phyloP scores from a whole-genome alignment of 2,329 filamentous ascomycete species.

The Corinectria fuckeliana region DNA sequence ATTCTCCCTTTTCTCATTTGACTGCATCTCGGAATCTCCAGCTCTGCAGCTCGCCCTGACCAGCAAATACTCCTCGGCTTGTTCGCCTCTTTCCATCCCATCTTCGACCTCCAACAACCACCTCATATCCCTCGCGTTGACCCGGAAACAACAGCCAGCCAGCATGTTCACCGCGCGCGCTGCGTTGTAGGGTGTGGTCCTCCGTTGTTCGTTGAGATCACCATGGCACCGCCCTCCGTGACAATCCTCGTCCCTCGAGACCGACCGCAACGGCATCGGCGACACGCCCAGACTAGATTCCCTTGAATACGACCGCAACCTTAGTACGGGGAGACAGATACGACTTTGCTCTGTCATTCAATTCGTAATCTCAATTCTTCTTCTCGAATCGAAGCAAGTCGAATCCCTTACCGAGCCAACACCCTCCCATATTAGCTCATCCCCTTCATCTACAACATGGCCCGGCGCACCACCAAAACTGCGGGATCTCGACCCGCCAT shows the following conservation, averaged over 20 bases:
- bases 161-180: slow-evolving; percentile 47
- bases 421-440: not conserved
- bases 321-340: not conserved
- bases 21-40: slow-evolving; percentile 1
- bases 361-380: not conserved
- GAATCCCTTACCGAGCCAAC: not conserved
- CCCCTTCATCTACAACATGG: slow-evolving; percentile 24
- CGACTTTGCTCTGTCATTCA: not conserved
- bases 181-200: slow-evolving; percentile 63
- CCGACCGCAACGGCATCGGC: slow-evolving; percentile 10
- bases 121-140: slow-evolving; percentile 14
- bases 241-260: slow-evolving; percentile 44
- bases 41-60: not conserved
- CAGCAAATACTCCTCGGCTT: not conserved
- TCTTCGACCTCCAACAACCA: not conserved
- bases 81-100: not conserved
- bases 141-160: not conserved
- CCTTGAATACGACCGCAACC: not conserved
- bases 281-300: not conserved
- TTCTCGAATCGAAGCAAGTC: not conserved
- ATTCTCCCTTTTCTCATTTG: not conserved
- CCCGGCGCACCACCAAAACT: slow-evolving; percentile 33
- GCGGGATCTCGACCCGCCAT: slow-evolving; percentile 16
- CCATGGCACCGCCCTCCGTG: slow-evolving; percentile 65
- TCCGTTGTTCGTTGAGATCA: slow-evolving; percentile 51